Evolutionary conservation across 306 rosid genomes (phyloP).

Genomic region (Quercus alba): DNA sequence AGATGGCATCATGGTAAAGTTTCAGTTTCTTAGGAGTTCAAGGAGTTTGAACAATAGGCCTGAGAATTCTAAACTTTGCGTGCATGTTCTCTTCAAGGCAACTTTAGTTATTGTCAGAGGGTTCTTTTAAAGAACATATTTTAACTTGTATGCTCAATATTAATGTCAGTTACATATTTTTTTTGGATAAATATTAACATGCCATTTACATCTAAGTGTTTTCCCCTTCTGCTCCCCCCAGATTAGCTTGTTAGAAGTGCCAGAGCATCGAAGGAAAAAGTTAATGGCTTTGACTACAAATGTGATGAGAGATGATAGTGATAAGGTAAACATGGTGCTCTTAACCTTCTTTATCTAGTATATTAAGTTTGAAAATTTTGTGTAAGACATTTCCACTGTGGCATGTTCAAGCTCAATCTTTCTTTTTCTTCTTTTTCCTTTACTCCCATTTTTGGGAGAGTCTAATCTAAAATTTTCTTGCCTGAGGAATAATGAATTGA

Average conservation of each 20-base stretch:
- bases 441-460: not conserved
- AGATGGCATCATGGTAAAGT: not conserved
- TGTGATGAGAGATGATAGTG: constrained; percentile 90
- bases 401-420: not conserved
- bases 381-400: not conserved
- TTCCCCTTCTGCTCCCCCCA: constrained; percentile 24
- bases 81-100: not conserved
- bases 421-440: not conserved
- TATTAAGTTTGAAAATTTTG: not conserved
- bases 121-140: not conserved
- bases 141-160: not conserved
- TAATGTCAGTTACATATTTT: not conserved
- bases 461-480: not conserved
- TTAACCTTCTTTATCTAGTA: not conserved
- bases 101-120: not conserved
- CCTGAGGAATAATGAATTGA: not conserved
- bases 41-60: not conserved
- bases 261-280: constrained; percentile 56
- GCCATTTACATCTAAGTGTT: constrained; percentile 6
- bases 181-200: not conserved
- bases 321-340: constrained; percentile 51
- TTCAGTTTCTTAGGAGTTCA: not conserved
- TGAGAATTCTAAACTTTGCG: not conserved
- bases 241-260: constrained; percentile 82
- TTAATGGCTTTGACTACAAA: constrained; percentile 71